Evolutionary conservation across 768 basidiomycete species (phyloP).

Genomic region (Gymnopilus junonius): DNA sequence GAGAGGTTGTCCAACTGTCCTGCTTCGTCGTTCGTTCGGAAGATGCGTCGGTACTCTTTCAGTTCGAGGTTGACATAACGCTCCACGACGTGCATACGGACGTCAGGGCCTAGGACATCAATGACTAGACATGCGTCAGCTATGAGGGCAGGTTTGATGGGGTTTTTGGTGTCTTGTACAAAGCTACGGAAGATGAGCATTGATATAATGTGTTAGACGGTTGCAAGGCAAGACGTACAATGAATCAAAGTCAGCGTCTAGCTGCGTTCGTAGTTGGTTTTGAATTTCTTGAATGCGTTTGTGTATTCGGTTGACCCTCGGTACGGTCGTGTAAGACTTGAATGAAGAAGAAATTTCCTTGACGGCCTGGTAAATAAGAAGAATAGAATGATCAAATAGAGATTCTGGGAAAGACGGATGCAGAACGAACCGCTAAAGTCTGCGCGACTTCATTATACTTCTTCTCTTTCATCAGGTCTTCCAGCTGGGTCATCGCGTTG

Average conservation of each 20-base stretch:
- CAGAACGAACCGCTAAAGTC: slow-evolving; percentile 63
- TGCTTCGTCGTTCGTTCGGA: slow-evolving; percentile 91
- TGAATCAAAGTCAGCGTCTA: slow-evolving; percentile 90
- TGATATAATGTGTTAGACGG: not conserved
- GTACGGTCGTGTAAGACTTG: slow-evolving; percentile 77
- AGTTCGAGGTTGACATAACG: slow-evolving; percentile 90
- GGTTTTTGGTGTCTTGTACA: slow-evolving; percentile 74
- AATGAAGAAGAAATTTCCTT: slow-evolving; percentile 85
- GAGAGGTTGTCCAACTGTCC: slow-evolving; percentile 96
- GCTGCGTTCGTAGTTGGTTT: slow-evolving; percentile 75
- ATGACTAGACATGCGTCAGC: slow-evolving; percentile 87
- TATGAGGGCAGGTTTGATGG: slow-evolving; percentile 66
- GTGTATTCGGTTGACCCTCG: slow-evolving; percentile 77
- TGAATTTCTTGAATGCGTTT: slow-evolving; percentile 83
- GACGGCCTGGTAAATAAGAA: slow-evolving; percentile 61
- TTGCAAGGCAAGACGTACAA: slow-evolving; percentile 63
- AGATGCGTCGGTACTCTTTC: slow-evolving; percentile 96
- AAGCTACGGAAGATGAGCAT: slow-evolving; percentile 52
- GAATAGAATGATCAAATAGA: not conserved
- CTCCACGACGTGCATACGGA: slow-evolving; percentile 80
- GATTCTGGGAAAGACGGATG: not conserved
- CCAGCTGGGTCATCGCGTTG: slow-evolving; percentile 81
- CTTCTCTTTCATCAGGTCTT: slow-evolving; percentile 76
- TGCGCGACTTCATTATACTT: slow-evolving; percentile 86
- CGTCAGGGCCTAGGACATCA: slow-evolving; percentile 87